These are phyloP conservation scores for Colletotrichum lini DNA, from an alignment of 2,329 filamentous ascomycete species.

Conservation along the genomic window DNA sequence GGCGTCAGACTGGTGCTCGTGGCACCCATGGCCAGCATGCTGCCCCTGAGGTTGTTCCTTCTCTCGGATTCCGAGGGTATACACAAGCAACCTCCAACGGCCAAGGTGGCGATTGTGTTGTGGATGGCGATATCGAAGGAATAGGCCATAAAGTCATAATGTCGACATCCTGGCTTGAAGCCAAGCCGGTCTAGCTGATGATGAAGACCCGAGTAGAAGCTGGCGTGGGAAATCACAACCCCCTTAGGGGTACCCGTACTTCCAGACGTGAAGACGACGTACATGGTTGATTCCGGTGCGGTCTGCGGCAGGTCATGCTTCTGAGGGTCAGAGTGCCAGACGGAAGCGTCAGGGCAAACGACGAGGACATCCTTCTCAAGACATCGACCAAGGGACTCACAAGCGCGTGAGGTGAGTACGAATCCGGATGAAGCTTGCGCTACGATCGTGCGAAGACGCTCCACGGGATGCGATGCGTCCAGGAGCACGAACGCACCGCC, in stretches of 20 bases:
- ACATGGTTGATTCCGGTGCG: background rate
- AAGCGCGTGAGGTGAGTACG: no score
- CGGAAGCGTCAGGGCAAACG: no score
- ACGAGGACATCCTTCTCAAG: no score
- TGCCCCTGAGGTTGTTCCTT: conserved; percentile 58
- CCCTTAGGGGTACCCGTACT: conserved; percentile 76
- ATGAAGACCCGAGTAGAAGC: conserved; percentile 60
- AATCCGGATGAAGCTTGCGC: no score
- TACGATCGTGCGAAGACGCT: no score
- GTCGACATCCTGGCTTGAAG: conserved; percentile 47
- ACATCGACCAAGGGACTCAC: no score
- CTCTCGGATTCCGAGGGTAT: conserved; percentile 56
- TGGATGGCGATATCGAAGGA: conserved; percentile 51
- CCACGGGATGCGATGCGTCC: no score
- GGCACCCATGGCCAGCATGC: no score
- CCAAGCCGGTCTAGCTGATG: conserved; percentile 59
- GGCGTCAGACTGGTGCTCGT: no score
- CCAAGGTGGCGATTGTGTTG: conserved; percentile 64
- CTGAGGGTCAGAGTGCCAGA: no score
- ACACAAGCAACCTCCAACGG: conserved; percentile 59
- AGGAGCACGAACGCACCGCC: no score
- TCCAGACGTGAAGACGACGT: conserved; percentile 73
- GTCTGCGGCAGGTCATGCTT: no score
- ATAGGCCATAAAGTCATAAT: conserved; percentile 38
- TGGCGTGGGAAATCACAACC: conserved; percentile 65